Evolutionary conservation across 1,284 basidiomycete genomes (phyloP).

Genomic region (Sporisorium sorghi): DNA sequence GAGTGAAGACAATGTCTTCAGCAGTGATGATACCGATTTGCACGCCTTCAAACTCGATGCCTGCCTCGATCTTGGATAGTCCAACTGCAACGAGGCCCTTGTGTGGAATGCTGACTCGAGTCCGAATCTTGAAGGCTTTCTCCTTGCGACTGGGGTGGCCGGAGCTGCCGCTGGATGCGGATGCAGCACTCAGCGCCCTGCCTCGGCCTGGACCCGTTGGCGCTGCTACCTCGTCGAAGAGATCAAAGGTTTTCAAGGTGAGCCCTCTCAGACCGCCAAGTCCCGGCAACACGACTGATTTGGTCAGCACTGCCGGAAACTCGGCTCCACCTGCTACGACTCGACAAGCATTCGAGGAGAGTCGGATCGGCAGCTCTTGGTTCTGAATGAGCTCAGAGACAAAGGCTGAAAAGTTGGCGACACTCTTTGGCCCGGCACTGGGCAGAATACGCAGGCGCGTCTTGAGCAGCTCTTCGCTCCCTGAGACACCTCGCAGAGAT

Average conservation of each 20-base stretch:
- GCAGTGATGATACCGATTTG: constrained; percentile 45
- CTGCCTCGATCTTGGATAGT: constrained; percentile 46
- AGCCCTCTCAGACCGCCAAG: constrained; percentile 53
- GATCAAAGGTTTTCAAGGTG: constrained; percentile 41
- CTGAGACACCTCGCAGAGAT: constrained; percentile 40
- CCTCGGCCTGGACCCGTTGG: constrained; percentile 45
- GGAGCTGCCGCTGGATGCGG: constrained; percentile 35
- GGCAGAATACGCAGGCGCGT: constrained; percentile 40
- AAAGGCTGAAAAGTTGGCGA: constrained; percentile 49
- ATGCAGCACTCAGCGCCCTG: constrained; percentile 33
- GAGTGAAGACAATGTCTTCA: constrained; percentile 46
- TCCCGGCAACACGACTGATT: constrained; percentile 49
- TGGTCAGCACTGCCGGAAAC: constrained; percentile 45
- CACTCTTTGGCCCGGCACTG: constrained; percentile 26
- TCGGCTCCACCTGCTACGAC: constrained; percentile 55
- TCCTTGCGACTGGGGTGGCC: constrained; percentile 20
- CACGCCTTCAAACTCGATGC: constrained; percentile 42
- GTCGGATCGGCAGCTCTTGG: constrained; percentile 21
- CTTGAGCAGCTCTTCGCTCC: constrained; percentile 29
- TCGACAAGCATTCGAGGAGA: constrained; percentile 41
- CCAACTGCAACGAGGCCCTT: constrained; percentile 31
- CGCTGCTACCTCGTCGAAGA: constrained; percentile 54
- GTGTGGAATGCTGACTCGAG: constrained; percentile 38
- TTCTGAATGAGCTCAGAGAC: constrained; percentile 45
- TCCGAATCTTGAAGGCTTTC: constrained; percentile 41